A percentile compares a stretch with the other conserved stretches of the same genome.
phyloP scores from a whole-genome alignment of 75 land plant species.

The Selaginella moellendorffii region DNA sequence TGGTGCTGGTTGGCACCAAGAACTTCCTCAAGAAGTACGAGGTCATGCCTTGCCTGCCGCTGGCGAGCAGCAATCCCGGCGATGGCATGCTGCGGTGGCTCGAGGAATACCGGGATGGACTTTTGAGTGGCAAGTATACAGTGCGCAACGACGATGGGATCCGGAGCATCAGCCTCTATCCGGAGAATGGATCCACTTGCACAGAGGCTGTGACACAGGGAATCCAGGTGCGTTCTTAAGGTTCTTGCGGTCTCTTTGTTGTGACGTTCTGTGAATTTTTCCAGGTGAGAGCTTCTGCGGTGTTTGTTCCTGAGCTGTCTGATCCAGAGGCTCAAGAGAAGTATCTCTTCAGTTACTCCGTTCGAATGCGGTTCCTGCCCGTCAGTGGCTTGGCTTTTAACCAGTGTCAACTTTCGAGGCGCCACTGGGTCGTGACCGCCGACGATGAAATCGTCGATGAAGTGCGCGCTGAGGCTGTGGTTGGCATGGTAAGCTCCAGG shows the following conservation, averaged over 20 bases:
- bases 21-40: conserved; percentile 40
- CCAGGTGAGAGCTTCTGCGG: conserved; percentile 78
- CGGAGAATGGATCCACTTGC: conserved; percentile 51
- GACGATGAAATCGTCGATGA: conserved; percentile 38
- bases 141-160: conserved; percentile 25
- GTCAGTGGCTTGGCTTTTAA: conserved; percentile 22
- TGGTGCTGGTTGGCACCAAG: conserved; percentile 70
- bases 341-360: conserved; percentile 49
- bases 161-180: conserved; percentile 48
- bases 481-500: conserved; percentile 84
- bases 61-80: background rate
- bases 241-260: background rate
- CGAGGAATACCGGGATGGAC: conserved; percentile 56
- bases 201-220: conserved; percentile 70
- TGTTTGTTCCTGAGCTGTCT: conserved; percentile 59
- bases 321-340: conserved; percentile 17
- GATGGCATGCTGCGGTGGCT: conserved; percentile 87
- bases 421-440: conserved; percentile 73
- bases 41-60: conserved; percentile 76
- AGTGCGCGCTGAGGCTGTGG: conserved; percentile 56
- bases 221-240: conserved; percentile 41
- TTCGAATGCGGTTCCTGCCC: conserved; percentile 61
- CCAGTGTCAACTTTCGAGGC: conserved; percentile 59
- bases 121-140: conserved; percentile 41
- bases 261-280: background rate